phyloP scores from a whole-genome alignment of 2,329 filamentous ascomycete genomes.

The Nigrospora osmanthi region DNA sequence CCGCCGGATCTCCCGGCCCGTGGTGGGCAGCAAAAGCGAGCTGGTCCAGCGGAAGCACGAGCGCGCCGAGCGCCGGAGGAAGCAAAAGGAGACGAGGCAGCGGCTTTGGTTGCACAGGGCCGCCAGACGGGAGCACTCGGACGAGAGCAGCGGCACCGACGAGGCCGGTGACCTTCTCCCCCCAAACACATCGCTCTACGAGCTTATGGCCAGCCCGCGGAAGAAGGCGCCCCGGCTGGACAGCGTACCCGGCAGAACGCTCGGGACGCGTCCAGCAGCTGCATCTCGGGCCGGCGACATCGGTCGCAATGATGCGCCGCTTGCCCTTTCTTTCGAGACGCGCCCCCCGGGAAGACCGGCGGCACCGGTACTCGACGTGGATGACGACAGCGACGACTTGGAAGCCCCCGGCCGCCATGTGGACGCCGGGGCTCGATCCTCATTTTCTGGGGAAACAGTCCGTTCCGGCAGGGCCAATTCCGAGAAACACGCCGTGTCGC shows the following conservation, averaged over 20 bases:
- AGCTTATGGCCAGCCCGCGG: conserved; percentile 34
- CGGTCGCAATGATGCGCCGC: too few relatives aligned
- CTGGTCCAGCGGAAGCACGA: conserved; percentile 25
- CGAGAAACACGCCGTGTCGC: neutral
- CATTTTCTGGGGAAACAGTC: neutral
- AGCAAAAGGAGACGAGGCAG: conserved; percentile 22
- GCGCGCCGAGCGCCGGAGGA: conserved; percentile 23
- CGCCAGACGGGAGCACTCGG: conserved; percentile 11
- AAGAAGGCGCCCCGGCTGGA: conserved; percentile 16
- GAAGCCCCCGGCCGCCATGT: neutral
- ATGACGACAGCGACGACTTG: conserved; percentile 3
- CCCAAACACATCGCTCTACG: conserved; percentile 25
- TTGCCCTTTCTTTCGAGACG: too few relatives aligned
- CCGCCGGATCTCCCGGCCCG: conserved; percentile 41
- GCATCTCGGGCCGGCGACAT: conserved; percentile 6
- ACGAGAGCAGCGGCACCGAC: conserved; percentile 6
- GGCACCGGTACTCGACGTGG: neutral
- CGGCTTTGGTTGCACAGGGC: conserved; percentile 16
- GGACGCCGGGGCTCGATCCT: neutral
- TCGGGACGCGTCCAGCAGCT: conserved; percentile 16
- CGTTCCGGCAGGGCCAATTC: neutral
- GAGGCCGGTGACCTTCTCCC: conserved; percentile 15
- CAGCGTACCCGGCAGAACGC: conserved; percentile 8
- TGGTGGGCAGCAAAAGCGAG: conserved; percentile 31
- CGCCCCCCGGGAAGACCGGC: too few relatives aligned